Percentiles rank a stretch among this genome's conserved stretches.
Conservation (phyloP, 495 filamentous ascomycete species). For the Trypethelium eluteriae region DNA sequence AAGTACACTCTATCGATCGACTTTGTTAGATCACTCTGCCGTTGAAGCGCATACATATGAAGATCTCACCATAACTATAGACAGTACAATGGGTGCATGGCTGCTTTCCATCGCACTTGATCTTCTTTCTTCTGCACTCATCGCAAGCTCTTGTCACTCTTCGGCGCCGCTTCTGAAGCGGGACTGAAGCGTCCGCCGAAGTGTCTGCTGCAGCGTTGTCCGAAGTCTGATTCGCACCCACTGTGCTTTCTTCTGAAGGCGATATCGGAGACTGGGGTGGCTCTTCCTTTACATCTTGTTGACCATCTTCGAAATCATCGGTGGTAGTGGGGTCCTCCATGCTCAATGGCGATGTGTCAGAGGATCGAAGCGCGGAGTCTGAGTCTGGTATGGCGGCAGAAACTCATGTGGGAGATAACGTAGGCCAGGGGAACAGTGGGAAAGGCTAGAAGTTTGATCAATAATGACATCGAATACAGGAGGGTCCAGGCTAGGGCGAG, state of each 20-base stretch:
- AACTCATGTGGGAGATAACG: neutral
- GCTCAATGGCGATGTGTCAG: neutral
- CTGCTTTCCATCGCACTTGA: conserved; percentile 97
- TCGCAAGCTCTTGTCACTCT: conserved; percentile 90
- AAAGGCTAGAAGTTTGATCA: neutral
- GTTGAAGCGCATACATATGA: conserved; percentile 17
- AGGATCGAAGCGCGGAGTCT: neutral
- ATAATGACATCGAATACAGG: neutral
- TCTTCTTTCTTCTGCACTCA: conserved; percentile 95
- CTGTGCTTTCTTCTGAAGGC: neutral
- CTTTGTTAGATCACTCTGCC: conserved; percentile 6
- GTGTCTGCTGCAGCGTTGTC: neutral
- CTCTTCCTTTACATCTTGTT: conserved; percentile 2
- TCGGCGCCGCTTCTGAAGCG: conserved; percentile 70
- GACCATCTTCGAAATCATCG: neutral
- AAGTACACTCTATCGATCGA: conserved; percentile 71
- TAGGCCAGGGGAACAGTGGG: neutral
- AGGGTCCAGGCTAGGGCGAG: neutral
- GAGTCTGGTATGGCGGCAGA: neutral
- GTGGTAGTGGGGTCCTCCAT: neutral
- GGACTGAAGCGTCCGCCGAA: conserved; percentile 26
- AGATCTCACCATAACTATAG: conserved; percentile 84
- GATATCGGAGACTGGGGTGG: neutral
- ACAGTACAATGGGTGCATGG: conserved; percentile 97
- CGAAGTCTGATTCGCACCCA: neutral